Conservation (phyloP, 805 yeast species). For the Barnettozyma sucrosica region DNA sequence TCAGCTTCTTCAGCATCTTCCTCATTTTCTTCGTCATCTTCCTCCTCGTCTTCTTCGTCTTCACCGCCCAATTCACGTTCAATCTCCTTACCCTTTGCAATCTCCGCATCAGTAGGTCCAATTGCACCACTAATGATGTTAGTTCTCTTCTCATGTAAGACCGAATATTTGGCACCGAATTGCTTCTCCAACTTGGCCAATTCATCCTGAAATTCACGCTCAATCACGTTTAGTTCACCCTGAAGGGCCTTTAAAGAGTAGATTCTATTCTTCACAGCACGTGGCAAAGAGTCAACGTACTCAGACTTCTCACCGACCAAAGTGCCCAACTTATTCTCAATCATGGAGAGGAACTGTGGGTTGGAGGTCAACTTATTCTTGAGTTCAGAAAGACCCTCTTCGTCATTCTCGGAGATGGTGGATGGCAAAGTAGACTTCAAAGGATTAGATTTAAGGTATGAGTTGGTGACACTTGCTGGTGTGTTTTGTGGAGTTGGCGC, state of each 20-base stretch:
- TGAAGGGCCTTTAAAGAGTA: slow-evolving; percentile 80
- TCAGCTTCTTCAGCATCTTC: slow-evolving; percentile 41
- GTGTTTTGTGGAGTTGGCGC: slow-evolving; percentile 99
- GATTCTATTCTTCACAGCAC: slow-evolving; percentile 66
- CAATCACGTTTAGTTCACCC: slow-evolving; percentile 71
- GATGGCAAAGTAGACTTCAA: slow-evolving; percentile 42
- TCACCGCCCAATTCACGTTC: slow-evolving; percentile 50
- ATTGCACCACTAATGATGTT: slow-evolving; percentile 62
- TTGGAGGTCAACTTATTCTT: slow-evolving; percentile 55
- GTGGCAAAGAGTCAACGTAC: slow-evolving; percentile 73
- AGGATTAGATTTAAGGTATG: slow-evolving; percentile 60
- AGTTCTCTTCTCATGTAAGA: slow-evolving; percentile 69
- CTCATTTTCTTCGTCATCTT: slow-evolving; percentile 35
- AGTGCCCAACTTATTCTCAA: slow-evolving; percentile 81
- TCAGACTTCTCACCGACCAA: slow-evolving; percentile 85
- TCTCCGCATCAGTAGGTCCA: slow-evolving; percentile 76
- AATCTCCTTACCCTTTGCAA: slow-evolving; percentile 70
- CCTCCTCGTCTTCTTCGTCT: slow-evolving; percentile 37
- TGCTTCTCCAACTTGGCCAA: slow-evolving; percentile 80
- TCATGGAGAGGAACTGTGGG: slow-evolving; percentile 80
- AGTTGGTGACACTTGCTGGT: slow-evolving; percentile 79
- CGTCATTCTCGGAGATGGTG: slow-evolving; percentile 69
- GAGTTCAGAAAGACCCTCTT: slow-evolving; percentile 29
- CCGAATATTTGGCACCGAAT: slow-evolving; percentile 65
- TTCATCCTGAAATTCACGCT: slow-evolving; percentile 88